Evolutionary conservation across 345 rosid species (phyloP).

Genomic region (Brassica incana): DNA sequence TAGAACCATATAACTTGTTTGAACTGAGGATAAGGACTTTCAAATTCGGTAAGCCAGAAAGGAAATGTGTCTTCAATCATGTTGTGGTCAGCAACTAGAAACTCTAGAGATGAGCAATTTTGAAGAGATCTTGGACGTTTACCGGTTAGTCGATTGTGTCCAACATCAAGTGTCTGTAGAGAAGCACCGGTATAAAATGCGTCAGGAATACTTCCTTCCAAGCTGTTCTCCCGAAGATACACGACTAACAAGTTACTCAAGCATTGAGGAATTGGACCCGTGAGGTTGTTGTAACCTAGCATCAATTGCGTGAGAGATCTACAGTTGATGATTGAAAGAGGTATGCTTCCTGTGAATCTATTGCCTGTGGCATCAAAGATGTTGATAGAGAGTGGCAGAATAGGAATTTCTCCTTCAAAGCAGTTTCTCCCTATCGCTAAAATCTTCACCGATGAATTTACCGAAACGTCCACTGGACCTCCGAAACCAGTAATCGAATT

Average conservation of each 20-base stretch:
- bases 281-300: not conserved
- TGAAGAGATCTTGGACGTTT: no score
- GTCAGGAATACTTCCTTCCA: slow-evolving; percentile 4
- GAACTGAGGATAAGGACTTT: not conserved
- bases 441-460: not conserved
- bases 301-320: not conserved
- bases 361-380: fast-evolving
- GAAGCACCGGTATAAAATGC: fast-evolving
- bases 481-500: not conserved
- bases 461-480: not conserved
- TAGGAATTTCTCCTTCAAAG: not conserved
- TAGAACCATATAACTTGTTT: not conserved
- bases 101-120: no score
- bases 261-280: slow-evolving; percentile 7
- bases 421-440: not conserved
- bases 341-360: not conserved
- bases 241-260: not conserved
- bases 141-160: not conserved
- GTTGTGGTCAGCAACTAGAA: no score
- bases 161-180: not conserved
- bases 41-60: slow-evolving; percentile 12
- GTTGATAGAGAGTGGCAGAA: not conserved
- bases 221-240: not conserved
- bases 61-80: not conserved
- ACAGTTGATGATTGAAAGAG: not conserved